Percentiles rank a stretch among this genome's conserved stretches.
These are phyloP conservation scores for Tuber microsphaerosporum DNA, from an alignment of 495 filamentous ascomycete genomes.

Conservation along the genomic window DNA sequence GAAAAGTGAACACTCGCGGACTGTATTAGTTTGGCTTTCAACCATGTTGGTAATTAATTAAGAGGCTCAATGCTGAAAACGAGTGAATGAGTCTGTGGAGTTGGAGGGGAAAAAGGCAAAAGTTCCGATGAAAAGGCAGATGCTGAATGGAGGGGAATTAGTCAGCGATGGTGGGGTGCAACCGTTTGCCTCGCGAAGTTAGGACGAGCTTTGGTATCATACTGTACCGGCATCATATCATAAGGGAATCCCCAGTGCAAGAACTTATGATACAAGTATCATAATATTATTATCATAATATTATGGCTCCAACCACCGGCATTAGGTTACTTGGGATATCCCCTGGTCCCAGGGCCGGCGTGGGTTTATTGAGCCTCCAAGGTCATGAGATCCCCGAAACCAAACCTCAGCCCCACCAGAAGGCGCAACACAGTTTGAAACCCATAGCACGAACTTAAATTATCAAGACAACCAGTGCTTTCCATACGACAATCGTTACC, in stretches of 20 bases:
- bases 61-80: neutral
- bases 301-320: neutral
- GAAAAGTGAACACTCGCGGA: neutral
- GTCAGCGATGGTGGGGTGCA: neutral
- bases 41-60: neutral
- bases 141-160: neutral
- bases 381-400: neutral
- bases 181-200: neutral
- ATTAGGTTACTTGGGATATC: neutral
- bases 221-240: neutral
- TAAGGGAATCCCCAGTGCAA: neutral
- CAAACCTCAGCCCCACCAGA: neutral
- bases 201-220: neutral
- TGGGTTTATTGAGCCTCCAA: neutral
- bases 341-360: neutral
- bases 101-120: neutral
- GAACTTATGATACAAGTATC: too few species aligned
- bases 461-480: neutral
- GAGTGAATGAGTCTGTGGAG: neutral
- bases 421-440: neutral
- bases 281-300: too few species aligned
- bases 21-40: neutral
- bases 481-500: too few species aligned
- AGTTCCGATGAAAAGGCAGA: neutral
- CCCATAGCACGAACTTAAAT: neutral